Base-by-base conservation (phyloP, 2,329 filamentous ascomycete genomes). In the Metarhizium rileyi region DNA sequence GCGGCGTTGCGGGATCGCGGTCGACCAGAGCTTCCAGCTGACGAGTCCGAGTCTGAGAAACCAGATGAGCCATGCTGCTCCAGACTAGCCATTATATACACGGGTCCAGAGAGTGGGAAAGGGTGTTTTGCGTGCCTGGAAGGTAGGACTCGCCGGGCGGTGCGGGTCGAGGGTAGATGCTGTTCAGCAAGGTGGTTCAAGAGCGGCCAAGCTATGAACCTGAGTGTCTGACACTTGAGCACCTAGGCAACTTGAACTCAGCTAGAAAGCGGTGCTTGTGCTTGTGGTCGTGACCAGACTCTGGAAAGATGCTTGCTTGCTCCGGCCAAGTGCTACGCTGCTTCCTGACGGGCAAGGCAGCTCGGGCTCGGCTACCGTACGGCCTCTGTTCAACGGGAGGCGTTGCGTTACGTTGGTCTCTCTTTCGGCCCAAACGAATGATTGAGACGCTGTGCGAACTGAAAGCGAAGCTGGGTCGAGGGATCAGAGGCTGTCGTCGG, bases 61-160 rank as follows among this genome's bases (percentile, higher is more conserved):
- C 51, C 56, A 55, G 54, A 57, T 57, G 57, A 59, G 54, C 56
- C 57, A 57, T 55, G 54, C 52, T 55, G 54, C 27, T 56, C 55
- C 52, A 57, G 56, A 54, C 46, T 52, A 49, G 52, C 43, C 51
- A 55, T 55, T 46, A 23, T 50, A 30, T 25, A 20, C 18, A 12
- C 12, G 16, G 38, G 26, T 16, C 16, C 6, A 47, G 30, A 47
- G 44, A 47, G 20, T 9, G 35, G 35, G 35, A 38, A 38, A 7
- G 35, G 35, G 18, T 18, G 35, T 38, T 38, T 6, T 38, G 35
- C 46, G 33, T 47, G 46, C 46, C 33, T 40, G 36, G 42, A 18
- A 16, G 42, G 25, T 44, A 7, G 12, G 42, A 61, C 83, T 38
- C 16, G 38, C 38, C 12, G 38, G 18, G 22, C 16, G 38, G 38